Evolutionary conservation across 2,329 filamentous ascomycete genomes (phyloP).

Genomic region (Leptosphaerulina australis): DNA sequence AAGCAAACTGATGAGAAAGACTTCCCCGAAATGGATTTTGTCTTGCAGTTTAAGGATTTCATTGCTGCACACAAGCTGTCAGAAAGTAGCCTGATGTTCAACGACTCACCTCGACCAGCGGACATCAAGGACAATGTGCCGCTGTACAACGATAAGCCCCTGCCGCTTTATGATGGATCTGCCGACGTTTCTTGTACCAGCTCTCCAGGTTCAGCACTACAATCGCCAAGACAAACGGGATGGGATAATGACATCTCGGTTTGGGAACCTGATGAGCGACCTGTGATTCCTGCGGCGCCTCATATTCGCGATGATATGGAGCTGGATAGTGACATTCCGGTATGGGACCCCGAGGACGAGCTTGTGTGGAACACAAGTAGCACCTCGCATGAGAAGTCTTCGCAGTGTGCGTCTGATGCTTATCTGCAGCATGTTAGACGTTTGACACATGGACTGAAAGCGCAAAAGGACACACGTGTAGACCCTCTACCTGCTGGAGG

Average conservation of each 20-base stretch:
- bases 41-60: background rate
- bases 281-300: background rate
- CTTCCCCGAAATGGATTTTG: background rate
- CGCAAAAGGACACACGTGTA: background rate
- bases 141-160: too few species aligned
- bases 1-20: background rate
- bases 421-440: background rate
- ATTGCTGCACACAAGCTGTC: background rate
- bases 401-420: background rate
- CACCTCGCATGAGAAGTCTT: background rate
- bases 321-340: background rate
- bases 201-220: background rate
- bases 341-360: background rate
- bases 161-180: background rate
- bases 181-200: background rate
- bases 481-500: background rate
- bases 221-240: background rate
- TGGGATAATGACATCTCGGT: background rate
- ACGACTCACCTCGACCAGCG: too few species aligned
- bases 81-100: background rate
- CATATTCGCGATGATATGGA: slow-evolving; percentile 2
- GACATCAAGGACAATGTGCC: too few species aligned
- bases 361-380: too few species aligned
- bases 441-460: background rate
- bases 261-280: background rate